Percentiles rank a stretch among this genome's conserved stretches.
phyloP scores from a whole-genome alignment of 495 filamentous ascomycete genomes.

The Talaromyces trachyspermus region DNA sequence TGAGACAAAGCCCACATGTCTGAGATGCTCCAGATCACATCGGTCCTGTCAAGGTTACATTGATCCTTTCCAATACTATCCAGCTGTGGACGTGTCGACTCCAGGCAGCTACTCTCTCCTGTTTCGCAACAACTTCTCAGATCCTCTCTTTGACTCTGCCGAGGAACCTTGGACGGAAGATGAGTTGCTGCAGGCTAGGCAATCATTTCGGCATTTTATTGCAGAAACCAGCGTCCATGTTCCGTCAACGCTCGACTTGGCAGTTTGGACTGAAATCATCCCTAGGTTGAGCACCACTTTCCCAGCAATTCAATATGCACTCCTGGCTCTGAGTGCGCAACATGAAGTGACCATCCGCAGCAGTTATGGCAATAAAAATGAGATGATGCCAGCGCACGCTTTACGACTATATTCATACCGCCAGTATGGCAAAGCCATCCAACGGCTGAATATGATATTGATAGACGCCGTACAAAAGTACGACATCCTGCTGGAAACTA shows the following conservation, averaged over 20 bases:
- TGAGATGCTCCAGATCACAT: background rate
- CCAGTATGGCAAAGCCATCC: background rate
- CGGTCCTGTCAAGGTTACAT: background rate
- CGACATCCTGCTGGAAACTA: background rate
- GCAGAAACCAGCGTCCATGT: background rate
- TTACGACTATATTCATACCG: background rate
- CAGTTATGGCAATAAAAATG: background rate
- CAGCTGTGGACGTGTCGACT: background rate
- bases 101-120: background rate
- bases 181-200: background rate
- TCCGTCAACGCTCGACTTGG: background rate
- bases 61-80: background rate
- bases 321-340: background rate
- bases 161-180: background rate
- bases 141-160: background rate
- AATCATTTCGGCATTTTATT: background rate
- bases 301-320: slow-evolving; percentile 1
- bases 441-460: background rate
- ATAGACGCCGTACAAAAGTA: background rate
- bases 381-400: background rate
- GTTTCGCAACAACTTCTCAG: background rate
- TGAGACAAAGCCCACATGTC: background rate
- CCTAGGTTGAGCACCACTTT: background rate
- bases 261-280: background rate
- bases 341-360: background rate